These are phyloP conservation scores for Cyberlindnera mississippiensis DNA, from an alignment of 805 yeast genomes.

Conservation along the genomic window DNA sequence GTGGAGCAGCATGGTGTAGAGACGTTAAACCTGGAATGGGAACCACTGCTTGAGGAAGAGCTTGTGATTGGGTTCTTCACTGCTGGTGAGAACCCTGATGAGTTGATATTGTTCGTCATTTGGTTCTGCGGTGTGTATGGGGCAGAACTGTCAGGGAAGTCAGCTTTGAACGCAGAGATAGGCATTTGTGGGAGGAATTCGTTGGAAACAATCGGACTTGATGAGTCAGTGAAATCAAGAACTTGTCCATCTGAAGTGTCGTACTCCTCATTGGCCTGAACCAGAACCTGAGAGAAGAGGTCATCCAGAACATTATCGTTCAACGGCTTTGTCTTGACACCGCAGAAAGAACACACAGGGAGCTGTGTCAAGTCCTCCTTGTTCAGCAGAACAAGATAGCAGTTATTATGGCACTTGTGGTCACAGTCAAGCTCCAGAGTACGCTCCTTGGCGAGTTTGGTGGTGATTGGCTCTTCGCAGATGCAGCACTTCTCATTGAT, in stretches of 20 bases:
- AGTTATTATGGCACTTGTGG: slow-evolving; percentile 43
- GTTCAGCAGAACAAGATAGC: slow-evolving; percentile 33
- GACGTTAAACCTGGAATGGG: not conserved
- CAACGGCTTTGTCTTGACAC: slow-evolving; percentile 22
- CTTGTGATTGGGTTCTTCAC: not conserved
- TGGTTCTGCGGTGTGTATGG: slow-evolving; percentile 26
- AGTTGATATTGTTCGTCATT: slow-evolving; percentile 17
- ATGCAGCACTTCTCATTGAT: slow-evolving; percentile 35
- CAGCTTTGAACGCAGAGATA: slow-evolving; percentile 16
- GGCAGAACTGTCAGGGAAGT: slow-evolving; percentile 4
- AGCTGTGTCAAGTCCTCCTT: slow-evolving; percentile 14
- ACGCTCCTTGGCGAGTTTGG: slow-evolving; percentile 40
- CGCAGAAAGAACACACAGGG: slow-evolving; percentile 30
- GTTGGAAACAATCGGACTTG: slow-evolving; percentile 1
- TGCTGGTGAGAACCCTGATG: slow-evolving; percentile 15
- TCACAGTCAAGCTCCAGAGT: slow-evolving; percentile 38
- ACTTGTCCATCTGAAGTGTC: not conserved
- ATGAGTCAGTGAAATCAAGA: not conserved
- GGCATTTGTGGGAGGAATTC: slow-evolving; percentile 14
- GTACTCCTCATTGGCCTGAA: slow-evolving; percentile 3
- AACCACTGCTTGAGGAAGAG: slow-evolving; percentile 2
- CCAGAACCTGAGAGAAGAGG: slow-evolving; percentile 17
- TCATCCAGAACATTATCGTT: slow-evolving; percentile 29
- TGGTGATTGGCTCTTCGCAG: slow-evolving; percentile 41
- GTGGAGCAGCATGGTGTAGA: slow-evolving; percentile 7